phyloP scores from a whole-genome alignment of 2,329 filamentous ascomycete species.

The Phymatotrichopsis omnivora region DNA sequence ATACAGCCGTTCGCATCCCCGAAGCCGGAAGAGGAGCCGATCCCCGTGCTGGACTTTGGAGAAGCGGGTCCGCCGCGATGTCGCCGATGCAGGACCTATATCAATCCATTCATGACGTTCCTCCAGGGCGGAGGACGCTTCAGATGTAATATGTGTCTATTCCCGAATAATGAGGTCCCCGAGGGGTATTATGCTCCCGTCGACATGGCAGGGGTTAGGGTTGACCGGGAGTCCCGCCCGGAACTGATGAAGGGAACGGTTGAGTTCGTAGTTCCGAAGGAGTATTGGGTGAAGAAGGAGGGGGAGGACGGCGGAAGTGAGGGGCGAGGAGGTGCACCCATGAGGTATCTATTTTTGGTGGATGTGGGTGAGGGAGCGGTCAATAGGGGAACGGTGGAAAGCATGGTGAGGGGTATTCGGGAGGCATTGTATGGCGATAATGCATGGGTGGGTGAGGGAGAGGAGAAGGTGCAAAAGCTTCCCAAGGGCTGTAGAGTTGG shows the following conservation, averaged over 20 bases:
- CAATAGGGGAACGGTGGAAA: conserved; percentile 81
- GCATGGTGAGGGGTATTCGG: conserved; percentile 81
- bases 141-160: conserved; percentile 95
- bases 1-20: conserved; percentile 78
- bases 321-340: conserved; percentile 28
- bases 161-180: conserved; percentile 79
- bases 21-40: conserved; percentile 71
- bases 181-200: conserved; percentile 89
- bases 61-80: conserved; percentile 83
- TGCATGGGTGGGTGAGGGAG: conserved; percentile 47
- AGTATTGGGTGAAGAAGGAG: conserved; percentile 95
- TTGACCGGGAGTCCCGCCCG: conserved; percentile 79
- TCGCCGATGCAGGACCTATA: conserved; percentile 85
- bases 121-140: conserved; percentile 88
- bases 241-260: conserved; percentile 88
- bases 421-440: conserved; percentile 66
- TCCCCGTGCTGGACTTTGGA: conserved; percentile 92
- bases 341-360: conserved; percentile 83
- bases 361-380: conserved; percentile 88
- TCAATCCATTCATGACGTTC: conserved; percentile 99
- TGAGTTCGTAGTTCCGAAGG: conserved; percentile 92
- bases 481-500: conserved; percentile 78
- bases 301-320: conserved; percentile 38
- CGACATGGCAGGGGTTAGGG: conserved; percentile 72
- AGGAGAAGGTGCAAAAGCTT: conserved; percentile 44